Evolutionary conservation across 2,329 filamentous ascomycete genomes (phyloP), one percentile per base, ranked within the genome.

Genomic region (Fusarium anguioides): DNA sequence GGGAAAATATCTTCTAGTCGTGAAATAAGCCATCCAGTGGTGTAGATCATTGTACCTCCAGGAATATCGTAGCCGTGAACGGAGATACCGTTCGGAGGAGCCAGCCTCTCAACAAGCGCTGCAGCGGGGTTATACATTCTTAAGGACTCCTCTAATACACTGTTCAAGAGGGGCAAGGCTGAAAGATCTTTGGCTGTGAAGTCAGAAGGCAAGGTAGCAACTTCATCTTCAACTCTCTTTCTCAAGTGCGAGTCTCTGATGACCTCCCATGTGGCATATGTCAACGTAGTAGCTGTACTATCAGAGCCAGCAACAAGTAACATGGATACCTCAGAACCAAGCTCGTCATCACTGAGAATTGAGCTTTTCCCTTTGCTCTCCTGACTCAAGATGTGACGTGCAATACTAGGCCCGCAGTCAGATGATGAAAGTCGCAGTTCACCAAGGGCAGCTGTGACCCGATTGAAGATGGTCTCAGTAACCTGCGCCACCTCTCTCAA

Each of bases 241-340:
- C 58, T 21, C 1, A 61, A 27, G 0, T 23, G 1, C 2, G 23
- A 8, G 9, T 54, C 27, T 14, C 46, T 27, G 1, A 46, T 20
- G 6, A 61, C 31, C 6, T 60, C 56, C 58, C 58, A 61, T 3
- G 58, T 54, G 0, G 56, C 56, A 31, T 61, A 61, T 0, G 58
- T 54, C 1, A 61, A 4, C 3, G 56, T 61, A 4, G 58, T n/a
- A 8, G 58, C 58, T 3, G 56, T 61, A 8, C 56, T 61, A 18
- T 61, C 56, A 5, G 58, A 61, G 1, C 58, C 58, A 1, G 58
- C 58, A 17, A 61, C 55, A 17, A 61, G 39, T 11, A 61, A 27
- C 58, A 54, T 61, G 0, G 46, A 8, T 1, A 61, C 39, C 14
- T 61, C 58, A 1, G 58, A 61, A 1, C 56, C 58, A 6, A 61